Conservation (phyloP, 2,329 filamentous ascomycete genomes). For the Pyricularia pennisetigena region DNA sequence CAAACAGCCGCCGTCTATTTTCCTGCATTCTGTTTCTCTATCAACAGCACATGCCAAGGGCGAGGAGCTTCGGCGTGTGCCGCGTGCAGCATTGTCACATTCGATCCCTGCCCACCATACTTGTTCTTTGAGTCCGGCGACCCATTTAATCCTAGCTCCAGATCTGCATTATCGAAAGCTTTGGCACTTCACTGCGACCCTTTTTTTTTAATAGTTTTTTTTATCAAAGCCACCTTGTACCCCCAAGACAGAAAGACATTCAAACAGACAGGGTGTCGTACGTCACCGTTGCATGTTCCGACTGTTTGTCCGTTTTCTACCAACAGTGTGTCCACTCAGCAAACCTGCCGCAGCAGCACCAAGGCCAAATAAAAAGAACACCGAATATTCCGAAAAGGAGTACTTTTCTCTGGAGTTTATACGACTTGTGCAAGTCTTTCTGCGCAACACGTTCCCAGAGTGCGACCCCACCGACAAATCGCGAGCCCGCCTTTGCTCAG, state of each 20-base stretch:
- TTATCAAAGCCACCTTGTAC: background rate
- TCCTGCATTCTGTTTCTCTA: background rate
- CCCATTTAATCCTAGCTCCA: background rate
- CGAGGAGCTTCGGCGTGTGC: background rate
- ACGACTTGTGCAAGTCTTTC: background rate
- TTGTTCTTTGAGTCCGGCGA: background rate
- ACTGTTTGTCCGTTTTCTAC: background rate
- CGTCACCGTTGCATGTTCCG: background rate
- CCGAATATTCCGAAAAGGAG: background rate
- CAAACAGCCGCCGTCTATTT: background rate
- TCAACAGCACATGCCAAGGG: constrained; percentile 1
- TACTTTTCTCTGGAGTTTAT: background rate
- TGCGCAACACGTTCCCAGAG: background rate
- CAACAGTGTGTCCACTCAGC: background rate
- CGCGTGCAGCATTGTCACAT: background rate
- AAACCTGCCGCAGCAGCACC: background rate
- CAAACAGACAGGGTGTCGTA: background rate
- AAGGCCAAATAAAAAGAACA: background rate
- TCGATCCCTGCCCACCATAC: background rate
- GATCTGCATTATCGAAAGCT: background rate
- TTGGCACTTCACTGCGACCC: background rate
- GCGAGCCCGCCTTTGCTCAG: background rate
- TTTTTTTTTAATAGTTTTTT: background rate
- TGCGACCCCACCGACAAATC: background rate
- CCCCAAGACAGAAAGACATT: background rate